Base-by-base conservation (phyloP, 306 rosid species). In the Pterocarpus santalinus region DNA sequence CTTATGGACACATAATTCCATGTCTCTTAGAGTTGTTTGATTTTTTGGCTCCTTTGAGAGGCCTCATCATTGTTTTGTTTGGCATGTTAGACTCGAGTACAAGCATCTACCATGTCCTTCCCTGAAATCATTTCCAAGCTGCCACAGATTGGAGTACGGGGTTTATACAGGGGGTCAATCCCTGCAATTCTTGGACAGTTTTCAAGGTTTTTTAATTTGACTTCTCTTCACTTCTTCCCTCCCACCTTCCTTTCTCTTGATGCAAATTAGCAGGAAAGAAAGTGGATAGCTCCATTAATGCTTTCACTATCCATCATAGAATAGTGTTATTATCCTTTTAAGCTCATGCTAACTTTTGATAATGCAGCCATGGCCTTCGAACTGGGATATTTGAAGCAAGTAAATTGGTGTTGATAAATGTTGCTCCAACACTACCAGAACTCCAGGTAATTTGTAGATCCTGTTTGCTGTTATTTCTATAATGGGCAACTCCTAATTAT, bases 131-230 rank as follows among this genome's bases (percentile, higher is more conserved):
- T 96, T 89, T 84, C 99, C 65, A 92, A 91, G 94, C 92, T 96
- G 84, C 99, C 99, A 68, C 89, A 92, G 84, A 91, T 96, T 69
- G 99, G 99, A 66, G 88, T 78, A 36, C 92, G n/a, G 47, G 95
- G 98, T 74, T 65, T 96, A 75, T 96, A 94, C 87, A 86, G 99
- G 77, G 99, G 99, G 15, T 96, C 99, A 72, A 90, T 92, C 77
- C 98, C 99, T 70, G 99, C 99, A 66, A 94, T 96, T 87, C 94
- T 96, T 73, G 98, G 99, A 82, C 99, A 96, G 83, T 96, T 96
- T 89, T 94, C 98, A 57, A 92, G 99, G 99, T 96, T 86, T 73
- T 72, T 79, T 78, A 22, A 44, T 51, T 44, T 65, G 76, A 35
- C 72, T 44, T 78, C 51, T 61, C 82, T 55, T 11, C 65, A 51